Percentiles rank a stretch among this genome's conserved stretches.
phyloP scores from a whole-genome alignment of 169 alveolate genomes.

The Plasmodium inui region DNA sequence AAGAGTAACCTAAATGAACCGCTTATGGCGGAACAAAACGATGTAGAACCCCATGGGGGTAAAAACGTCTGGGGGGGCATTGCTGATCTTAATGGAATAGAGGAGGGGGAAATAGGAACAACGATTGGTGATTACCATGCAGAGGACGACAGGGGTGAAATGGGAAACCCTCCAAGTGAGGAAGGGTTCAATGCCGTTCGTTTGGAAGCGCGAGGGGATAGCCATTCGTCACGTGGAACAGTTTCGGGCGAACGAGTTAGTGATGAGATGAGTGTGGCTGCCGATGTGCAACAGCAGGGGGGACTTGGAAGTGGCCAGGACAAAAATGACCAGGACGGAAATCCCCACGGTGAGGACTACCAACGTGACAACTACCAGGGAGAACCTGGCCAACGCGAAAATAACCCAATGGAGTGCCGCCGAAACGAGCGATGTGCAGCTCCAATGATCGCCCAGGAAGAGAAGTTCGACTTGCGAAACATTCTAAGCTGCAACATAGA shows the following conservation, averaged over 20 bases:
- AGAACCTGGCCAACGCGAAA: background rate
- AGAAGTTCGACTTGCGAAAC: background rate
- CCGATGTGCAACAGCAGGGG: background rate
- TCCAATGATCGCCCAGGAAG: background rate
- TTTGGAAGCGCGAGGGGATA: background rate
- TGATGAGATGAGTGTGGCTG: background rate
- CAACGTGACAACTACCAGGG: background rate
- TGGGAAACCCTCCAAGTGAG: background rate
- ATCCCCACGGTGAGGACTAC: background rate
- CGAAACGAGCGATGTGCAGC: background rate
- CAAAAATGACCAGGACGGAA: background rate
- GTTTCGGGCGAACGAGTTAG: background rate
- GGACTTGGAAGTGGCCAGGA: background rate
- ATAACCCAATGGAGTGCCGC: background rate
- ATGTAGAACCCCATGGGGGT: background rate
- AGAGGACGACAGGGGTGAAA: background rate
- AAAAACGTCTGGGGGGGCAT: background rate
- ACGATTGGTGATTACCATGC: background rate
- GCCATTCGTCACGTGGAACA: background rate
- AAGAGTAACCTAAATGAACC: background rate
- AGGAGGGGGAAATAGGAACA: background rate
- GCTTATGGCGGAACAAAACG: background rate
- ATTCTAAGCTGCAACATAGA: background rate
- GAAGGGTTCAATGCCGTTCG: background rate
- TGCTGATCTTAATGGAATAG: background rate